A percentile compares a stretch with the other conserved stretches of the same genome.
These are phyloP conservation scores for Botrytis porri DNA, from an alignment of 2,329 filamentous ascomycete species.

Conservation along the genomic window DNA sequence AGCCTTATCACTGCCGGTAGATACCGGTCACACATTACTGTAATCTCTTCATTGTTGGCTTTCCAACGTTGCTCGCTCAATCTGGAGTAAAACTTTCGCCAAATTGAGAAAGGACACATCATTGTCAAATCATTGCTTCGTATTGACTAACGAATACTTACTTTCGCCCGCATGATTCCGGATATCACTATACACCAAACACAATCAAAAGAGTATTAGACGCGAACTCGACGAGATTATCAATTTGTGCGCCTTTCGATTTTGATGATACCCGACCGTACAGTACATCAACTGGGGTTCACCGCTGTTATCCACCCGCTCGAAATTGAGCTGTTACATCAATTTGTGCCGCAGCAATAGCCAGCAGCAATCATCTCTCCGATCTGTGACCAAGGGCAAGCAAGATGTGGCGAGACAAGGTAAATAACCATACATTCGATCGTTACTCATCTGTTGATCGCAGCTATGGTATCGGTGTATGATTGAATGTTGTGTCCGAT, in stretches of 20 bases:
- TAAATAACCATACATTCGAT: background rate
- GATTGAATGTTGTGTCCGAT: constrained; percentile 4
- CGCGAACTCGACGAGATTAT: constrained; percentile 13
- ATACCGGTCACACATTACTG: constrained; percentile 3
- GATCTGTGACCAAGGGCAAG: background rate
- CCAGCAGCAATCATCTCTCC: constrained; percentile 7
- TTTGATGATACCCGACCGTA: background rate
- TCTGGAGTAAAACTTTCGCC: background rate
- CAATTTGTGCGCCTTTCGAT: background rate
- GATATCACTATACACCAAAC: background rate
- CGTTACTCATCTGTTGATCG: background rate
- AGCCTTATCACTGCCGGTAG: constrained; percentile 9
- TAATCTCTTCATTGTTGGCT: background rate
- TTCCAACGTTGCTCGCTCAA: constrained; percentile 5
- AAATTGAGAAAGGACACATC: constrained; percentile 11
- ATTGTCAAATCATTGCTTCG: background rate
- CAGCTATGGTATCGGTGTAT: background rate
- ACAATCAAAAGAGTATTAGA: constrained; percentile 10
- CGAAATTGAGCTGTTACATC: constrained; percentile 17
- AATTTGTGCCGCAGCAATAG: background rate
- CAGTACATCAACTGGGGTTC: background rate
- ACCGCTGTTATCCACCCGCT: constrained; percentile 11
- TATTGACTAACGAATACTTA: background rate
- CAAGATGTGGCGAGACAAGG: background rate
- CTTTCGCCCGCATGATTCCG: constrained; percentile 6